These are phyloP conservation scores for Penicillium corylophilum DNA, from an alignment of 2,329 filamentous ascomycete genomes.

Conservation along the genomic window DNA sequence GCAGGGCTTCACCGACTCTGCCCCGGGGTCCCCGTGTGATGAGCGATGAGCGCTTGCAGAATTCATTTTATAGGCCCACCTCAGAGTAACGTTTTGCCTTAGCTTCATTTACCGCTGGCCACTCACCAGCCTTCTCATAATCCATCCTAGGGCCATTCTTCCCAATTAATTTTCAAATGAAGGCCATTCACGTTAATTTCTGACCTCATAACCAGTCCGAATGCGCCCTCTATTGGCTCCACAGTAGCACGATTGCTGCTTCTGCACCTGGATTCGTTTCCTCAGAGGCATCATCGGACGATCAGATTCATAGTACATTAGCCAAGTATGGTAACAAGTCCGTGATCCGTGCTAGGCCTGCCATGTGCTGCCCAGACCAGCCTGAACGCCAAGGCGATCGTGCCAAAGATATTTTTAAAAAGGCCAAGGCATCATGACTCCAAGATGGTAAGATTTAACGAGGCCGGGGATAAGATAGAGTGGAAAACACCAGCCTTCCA, in stretches of 20 bases:
- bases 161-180: not conserved
- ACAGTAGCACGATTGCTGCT: not conserved
- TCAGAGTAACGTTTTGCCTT: conserved; percentile 10
- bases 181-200: not conserved
- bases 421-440: not conserved
- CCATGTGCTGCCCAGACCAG: not conserved
- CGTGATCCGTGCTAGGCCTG: not conserved
- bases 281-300: not conserved
- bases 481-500: not conserved
- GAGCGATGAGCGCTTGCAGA: conserved; percentile 32
- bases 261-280: not conserved
- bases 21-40: conserved; percentile 20
- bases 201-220: not conserved
- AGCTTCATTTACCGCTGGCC: conserved; percentile 14
- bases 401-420: not conserved
- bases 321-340: not conserved
- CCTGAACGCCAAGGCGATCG: conserved; percentile 1
- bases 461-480: conserved; percentile 1
- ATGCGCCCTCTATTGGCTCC: not conserved
- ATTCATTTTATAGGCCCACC: conserved; percentile 24
- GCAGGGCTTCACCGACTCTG: not conserved
- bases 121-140: conserved; percentile 12
- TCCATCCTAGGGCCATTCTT: not conserved
- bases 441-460: conserved; percentile 5
- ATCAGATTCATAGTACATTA: not conserved